phyloP scores from a whole-genome alignment of 495 filamentous ascomycete species.

The Zalerion maritima region DNA sequence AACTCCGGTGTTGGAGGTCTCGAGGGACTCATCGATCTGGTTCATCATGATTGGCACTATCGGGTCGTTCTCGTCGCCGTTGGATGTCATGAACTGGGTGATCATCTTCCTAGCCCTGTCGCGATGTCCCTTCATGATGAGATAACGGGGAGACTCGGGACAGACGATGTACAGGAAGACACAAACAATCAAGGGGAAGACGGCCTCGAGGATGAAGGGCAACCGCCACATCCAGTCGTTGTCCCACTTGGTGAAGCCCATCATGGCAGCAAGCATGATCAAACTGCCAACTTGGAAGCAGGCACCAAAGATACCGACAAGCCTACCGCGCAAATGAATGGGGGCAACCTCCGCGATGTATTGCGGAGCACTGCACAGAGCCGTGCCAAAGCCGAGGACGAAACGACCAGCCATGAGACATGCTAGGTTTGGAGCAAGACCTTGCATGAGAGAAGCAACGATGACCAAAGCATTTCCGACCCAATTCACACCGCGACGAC shows the following conservation, averaged over 20 bases:
- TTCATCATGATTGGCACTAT: slow-evolving; percentile 23
- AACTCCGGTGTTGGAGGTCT: slow-evolving; percentile 15
- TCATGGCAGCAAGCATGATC: slow-evolving; percentile 22
- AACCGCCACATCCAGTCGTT: slow-evolving; percentile 22
- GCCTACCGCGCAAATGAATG: slow-evolving; percentile 27
- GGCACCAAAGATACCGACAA: slow-evolving; percentile 30
- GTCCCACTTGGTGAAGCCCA: slow-evolving; percentile 16
- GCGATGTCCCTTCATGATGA: slow-evolving; percentile 22
- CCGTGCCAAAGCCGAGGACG: slow-evolving; percentile 26
- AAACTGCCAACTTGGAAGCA: slow-evolving; percentile 29
- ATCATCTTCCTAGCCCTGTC: slow-evolving; percentile 22
- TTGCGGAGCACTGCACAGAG: slow-evolving; percentile 25
- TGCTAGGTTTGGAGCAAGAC: slow-evolving; percentile 15
- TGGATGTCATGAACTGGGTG: slow-evolving; percentile 25
- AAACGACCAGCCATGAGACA: slow-evolving; percentile 30
- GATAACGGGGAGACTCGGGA: slow-evolving; percentile 28
- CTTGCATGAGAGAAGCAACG: slow-evolving; percentile 24
- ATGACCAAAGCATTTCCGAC: slow-evolving; percentile 25
- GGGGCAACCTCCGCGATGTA: slow-evolving; percentile 31
- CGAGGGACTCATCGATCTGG: slow-evolving; percentile 28
- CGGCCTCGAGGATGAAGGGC: slow-evolving; percentile 21
- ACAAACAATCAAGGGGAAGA: slow-evolving; percentile 27
- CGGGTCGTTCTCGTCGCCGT: slow-evolving; percentile 20
- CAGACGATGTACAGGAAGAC: slow-evolving; percentile 21
- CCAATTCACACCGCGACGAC: slow-evolving; percentile 27